Conservation (phyloP, 306 rosid genomes). For the Aeschynomene evenia region DNA sequence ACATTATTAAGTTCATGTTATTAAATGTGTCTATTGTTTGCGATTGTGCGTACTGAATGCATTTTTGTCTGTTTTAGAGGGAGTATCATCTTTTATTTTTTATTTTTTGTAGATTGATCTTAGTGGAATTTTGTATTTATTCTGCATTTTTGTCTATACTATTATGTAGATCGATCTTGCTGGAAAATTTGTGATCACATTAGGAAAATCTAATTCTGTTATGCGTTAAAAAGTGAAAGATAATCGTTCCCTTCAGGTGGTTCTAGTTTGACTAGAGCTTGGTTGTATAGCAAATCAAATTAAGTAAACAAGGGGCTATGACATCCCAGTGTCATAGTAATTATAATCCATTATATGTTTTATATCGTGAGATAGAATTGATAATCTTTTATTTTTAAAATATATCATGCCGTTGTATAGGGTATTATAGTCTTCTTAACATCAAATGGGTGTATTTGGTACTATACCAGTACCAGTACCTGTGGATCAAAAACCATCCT, state of each 20-base stretch:
- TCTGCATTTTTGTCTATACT: background rate
- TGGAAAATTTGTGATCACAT: background rate
- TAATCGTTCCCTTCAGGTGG: conserved; percentile 8
- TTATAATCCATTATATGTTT: background rate
- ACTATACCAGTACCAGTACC: background rate
- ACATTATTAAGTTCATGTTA: background rate
- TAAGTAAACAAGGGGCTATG: background rate
- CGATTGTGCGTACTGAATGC: background rate
- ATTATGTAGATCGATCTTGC: background rate
- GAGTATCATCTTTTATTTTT: background rate
- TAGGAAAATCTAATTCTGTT: conserved; percentile 12
- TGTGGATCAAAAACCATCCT: conserved; percentile 12
- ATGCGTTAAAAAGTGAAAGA: background rate
- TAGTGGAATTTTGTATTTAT: background rate
- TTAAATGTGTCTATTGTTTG: background rate
- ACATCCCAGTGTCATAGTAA: background rate
- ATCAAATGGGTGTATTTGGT: background rate
- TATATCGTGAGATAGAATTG: conserved; percentile 10
- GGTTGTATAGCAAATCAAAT: background rate
- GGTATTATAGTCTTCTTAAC: background rate
- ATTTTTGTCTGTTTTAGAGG: background rate
- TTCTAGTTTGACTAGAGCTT: conserved; percentile 5
- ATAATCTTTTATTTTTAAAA: background rate
- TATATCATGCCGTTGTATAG: background rate
- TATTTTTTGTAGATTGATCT: conserved; percentile 8